Evolutionary conservation across 352 stramenopile genomes (phyloP).

Genomic region (Globisporangium carolinianum): DNA sequence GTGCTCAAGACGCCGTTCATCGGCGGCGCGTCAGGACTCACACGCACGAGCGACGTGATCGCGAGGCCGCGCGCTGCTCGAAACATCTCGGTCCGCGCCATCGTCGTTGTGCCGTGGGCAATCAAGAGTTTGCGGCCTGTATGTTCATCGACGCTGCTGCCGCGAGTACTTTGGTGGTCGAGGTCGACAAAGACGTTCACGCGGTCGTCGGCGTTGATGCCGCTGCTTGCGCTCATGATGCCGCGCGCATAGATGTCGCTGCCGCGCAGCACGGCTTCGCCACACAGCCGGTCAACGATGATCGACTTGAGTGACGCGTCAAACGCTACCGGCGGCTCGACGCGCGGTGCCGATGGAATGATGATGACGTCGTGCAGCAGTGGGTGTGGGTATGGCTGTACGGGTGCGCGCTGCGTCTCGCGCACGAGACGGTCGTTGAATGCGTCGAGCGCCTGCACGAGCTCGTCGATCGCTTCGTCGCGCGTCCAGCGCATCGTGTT

Average conservation of each 20-base stretch:
- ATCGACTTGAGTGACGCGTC: slow-evolving; percentile 41
- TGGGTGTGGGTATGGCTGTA: slow-evolving; percentile 31
- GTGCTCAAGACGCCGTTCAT: slow-evolving; percentile 81
- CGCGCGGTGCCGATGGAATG: slow-evolving; percentile 49
- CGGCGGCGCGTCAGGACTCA: slow-evolving; percentile 79
- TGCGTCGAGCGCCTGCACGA: slow-evolving; percentile 32
- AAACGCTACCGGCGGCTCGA: slow-evolving; percentile 20
- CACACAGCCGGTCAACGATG: slow-evolving; percentile 89
- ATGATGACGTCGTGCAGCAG: slow-evolving; percentile 54
- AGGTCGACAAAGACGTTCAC: slow-evolving; percentile 86
- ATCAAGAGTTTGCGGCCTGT: slow-evolving; percentile 77
- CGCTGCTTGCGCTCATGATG: slow-evolving; percentile 86
- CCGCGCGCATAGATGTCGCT: slow-evolving; percentile 92
- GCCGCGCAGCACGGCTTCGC: slow-evolving; percentile 90
- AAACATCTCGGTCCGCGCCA: slow-evolving; percentile 79
- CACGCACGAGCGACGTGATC: slow-evolving; percentile 51
- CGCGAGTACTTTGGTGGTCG: slow-evolving; percentile 70
- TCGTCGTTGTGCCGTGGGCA: slow-evolving; percentile 54
- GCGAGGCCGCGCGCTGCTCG: slow-evolving; percentile 55
- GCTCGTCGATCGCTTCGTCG: slow-evolving; percentile 39
- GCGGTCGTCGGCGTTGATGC: slow-evolving; percentile 67
- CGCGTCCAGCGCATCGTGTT: slow-evolving; percentile 61
- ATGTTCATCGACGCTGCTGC: slow-evolving; percentile 63
- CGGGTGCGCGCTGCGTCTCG: slow-evolving; percentile 26
- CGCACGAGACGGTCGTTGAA: slow-evolving; percentile 54